Percentiles rank a stretch among this genome's conserved stretches.
phyloP scores from a whole-genome alignment of 1,284 basidiomycete genomes.

The Fomitopsis schrenkii region DNA sequence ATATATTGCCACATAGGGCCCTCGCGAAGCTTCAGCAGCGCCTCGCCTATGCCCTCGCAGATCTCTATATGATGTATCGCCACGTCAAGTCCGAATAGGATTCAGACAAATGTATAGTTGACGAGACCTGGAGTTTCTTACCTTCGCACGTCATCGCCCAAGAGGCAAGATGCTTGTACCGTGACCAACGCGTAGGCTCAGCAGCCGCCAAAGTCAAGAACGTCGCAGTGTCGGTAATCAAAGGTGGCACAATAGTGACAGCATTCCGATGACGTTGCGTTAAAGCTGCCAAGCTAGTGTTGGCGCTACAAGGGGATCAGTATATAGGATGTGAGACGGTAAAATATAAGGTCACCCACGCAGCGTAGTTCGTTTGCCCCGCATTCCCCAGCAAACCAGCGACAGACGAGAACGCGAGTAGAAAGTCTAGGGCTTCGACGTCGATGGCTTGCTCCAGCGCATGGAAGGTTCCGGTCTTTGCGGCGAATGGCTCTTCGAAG shows the following conservation, averaged over 20 bases:
- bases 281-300: slow-evolving; percentile 25
- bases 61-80: slow-evolving; percentile 19
- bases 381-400: slow-evolving; percentile 29
- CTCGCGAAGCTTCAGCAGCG: slow-evolving; percentile 16
- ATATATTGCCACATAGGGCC: slow-evolving; percentile 24
- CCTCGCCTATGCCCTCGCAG: slow-evolving; percentile 25
- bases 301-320: slow-evolving; percentile 23
- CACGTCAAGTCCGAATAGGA: neutral
- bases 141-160: slow-evolving; percentile 26
- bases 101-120: too few relatives aligned
- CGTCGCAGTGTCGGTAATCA: slow-evolving; percentile 24
- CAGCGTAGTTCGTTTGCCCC: slow-evolving; percentile 36
- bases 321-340: neutral
- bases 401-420: slow-evolving; percentile 32
- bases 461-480: slow-evolving; percentile 30
- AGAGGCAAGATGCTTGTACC: slow-evolving; percentile 10
- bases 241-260: slow-evolving; percentile 31
- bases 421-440: slow-evolving; percentile 27
- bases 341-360: slow-evolving; percentile 17
- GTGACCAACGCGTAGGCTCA: slow-evolving; percentile 2
- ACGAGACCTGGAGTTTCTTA: slow-evolving; percentile 4
- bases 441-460: slow-evolving; percentile 18
- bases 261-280: slow-evolving; percentile 22
- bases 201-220: neutral
- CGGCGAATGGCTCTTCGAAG: slow-evolving; percentile 24